These are phyloP conservation scores for Borealophlyctis nickersoniae DNA, from an alignment of 192 early-diverging fungal genomes.

Conservation along the genomic window DNA sequence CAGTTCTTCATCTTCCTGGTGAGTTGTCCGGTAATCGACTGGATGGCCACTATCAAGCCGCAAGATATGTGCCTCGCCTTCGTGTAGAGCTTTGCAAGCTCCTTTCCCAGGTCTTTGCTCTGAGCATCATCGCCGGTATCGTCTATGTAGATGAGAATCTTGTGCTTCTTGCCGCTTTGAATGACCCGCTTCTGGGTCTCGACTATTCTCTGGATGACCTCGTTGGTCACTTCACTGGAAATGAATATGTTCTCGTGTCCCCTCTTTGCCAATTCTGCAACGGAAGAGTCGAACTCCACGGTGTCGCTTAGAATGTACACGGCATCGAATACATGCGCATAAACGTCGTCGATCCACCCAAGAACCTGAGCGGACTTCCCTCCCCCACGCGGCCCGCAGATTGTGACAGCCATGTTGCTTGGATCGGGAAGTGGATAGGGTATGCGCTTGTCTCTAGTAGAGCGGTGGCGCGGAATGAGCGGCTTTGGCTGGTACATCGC, in stretches of 20 bases:
- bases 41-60: slow-evolving; percentile 17
- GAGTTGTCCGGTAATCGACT: slow-evolving; percentile 13
- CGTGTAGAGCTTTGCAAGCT: slow-evolving; percentile 16
- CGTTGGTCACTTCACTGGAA: slow-evolving; percentile 16
- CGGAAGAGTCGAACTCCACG: slow-evolving; percentile 7
- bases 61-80: slow-evolving; percentile 6
- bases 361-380: slow-evolving; percentile 17
- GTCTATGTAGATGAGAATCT: slow-evolving; percentile 19
- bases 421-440: too few species aligned
- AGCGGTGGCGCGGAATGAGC: too few species aligned
- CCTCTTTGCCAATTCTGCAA: slow-evolving; percentile 8
- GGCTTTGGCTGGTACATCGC: too few species aligned
- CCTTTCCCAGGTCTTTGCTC: slow-evolving; percentile 16
- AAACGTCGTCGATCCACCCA: slow-evolving; percentile 19
- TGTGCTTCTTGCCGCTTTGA: slow-evolving; percentile 2
- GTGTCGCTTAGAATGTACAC: slow-evolving; percentile 20
- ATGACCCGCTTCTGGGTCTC: slow-evolving; percentile 9
- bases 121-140: slow-evolving; percentile 16
- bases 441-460: too few species aligned
- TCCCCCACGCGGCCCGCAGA: slow-evolving; percentile 7
- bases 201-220: slow-evolving; percentile 8
- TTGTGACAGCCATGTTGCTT: too few species aligned
- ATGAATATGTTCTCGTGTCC: slow-evolving; percentile 19
- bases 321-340: slow-evolving; percentile 8
- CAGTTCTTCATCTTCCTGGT: slow-evolving; percentile 13